Conservation (phyloP, 768 basidiomycete species). For the Tricholomella constricta region DNA sequence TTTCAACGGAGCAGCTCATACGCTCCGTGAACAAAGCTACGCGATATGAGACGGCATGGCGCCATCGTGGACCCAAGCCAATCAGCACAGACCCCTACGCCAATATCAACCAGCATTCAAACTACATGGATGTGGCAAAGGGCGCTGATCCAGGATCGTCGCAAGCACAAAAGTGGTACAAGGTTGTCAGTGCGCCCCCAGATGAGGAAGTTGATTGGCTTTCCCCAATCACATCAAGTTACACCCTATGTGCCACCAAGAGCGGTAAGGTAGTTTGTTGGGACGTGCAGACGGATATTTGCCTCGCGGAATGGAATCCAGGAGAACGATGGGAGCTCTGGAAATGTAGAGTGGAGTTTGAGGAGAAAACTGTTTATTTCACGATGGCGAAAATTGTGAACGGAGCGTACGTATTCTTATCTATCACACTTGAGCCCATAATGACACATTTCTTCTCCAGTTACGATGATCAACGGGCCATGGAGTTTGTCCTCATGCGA, state of each 20-base stretch:
- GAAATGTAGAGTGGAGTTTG: conserved; percentile 80
- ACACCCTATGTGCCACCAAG: conserved; percentile 77
- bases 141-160: no score
- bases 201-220: conserved; percentile 76
- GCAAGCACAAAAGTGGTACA: conserved; percentile 55
- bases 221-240: conserved; percentile 73
- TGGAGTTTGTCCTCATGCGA: conserved; percentile 74
- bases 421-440: neutral
- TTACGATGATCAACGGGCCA: conserved; percentile 61
- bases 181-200: conserved; percentile 65
- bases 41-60: conserved; percentile 64
- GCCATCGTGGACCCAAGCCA: conserved; percentile 57
- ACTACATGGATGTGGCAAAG: conserved; percentile 47
- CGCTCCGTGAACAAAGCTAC: conserved; percentile 64
- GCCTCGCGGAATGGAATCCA: conserved; percentile 72
- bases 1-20: conserved; percentile 62
- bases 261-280: conserved; percentile 77
- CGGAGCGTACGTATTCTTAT: conserved; percentile 43
- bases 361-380: conserved; percentile 69
- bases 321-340: conserved; percentile 67
- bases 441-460: conserved; percentile 29
- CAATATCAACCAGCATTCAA: conserved; percentile 35
- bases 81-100: conserved; percentile 33
- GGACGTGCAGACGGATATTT: conserved; percentile 64
- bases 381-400: conserved; percentile 69